A percentile compares a stretch with the other conserved stretches of the same genome.
Conservation (phyloP, 805 yeast species). For the Monosporozyma siamensis region DNA sequence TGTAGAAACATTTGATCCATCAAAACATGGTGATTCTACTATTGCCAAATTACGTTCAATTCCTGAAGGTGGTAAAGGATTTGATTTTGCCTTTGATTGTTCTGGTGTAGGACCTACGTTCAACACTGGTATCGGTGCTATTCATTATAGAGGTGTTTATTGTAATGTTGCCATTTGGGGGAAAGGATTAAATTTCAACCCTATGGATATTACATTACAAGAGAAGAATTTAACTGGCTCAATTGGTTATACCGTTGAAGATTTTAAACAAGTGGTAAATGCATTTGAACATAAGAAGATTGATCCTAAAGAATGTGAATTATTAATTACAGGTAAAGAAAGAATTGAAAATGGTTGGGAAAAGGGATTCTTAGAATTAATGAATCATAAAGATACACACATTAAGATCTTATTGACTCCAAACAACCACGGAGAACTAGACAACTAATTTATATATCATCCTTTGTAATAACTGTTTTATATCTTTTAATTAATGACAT, state of each 20-base stretch:
- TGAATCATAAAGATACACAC: slow-evolving; percentile 44
- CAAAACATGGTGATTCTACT: slow-evolving; percentile 29
- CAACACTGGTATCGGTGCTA: slow-evolving; percentile 40
- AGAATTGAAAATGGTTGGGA: slow-evolving; percentile 42
- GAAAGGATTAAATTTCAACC: slow-evolving; percentile 39
- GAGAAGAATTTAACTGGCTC: slow-evolving; percentile 53
- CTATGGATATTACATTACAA: slow-evolving; percentile 46
- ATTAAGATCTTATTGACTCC: slow-evolving; percentile 48
- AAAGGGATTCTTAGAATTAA: slow-evolving; percentile 44
- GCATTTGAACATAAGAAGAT: slow-evolving; percentile 43
- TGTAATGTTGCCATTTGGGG: slow-evolving; percentile 63
- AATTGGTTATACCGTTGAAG: slow-evolving; percentile 49
- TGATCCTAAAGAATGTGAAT: slow-evolving; percentile 34
- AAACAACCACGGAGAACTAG: slow-evolving; percentile 31
- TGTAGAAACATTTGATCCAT: slow-evolving; percentile 44
- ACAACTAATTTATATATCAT: too few species aligned
- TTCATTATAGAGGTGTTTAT: slow-evolving; percentile 46
- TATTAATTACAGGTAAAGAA: slow-evolving; percentile 46
- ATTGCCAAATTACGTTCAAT: slow-evolving; percentile 32
- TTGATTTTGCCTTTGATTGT: slow-evolving; percentile 45
- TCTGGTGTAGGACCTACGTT: slow-evolving; percentile 45
- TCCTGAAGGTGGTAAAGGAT: slow-evolving; percentile 38
- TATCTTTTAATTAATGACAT: too few species aligned
- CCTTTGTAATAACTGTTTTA: too few species aligned
- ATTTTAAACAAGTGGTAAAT: slow-evolving; percentile 46